A percentile compares a stretch with the other conserved stretches of the same genome.
Evolutionary conservation across 495 filamentous ascomycete genomes (phyloP).

Genomic region (Bathelium albidoporum): DNA sequence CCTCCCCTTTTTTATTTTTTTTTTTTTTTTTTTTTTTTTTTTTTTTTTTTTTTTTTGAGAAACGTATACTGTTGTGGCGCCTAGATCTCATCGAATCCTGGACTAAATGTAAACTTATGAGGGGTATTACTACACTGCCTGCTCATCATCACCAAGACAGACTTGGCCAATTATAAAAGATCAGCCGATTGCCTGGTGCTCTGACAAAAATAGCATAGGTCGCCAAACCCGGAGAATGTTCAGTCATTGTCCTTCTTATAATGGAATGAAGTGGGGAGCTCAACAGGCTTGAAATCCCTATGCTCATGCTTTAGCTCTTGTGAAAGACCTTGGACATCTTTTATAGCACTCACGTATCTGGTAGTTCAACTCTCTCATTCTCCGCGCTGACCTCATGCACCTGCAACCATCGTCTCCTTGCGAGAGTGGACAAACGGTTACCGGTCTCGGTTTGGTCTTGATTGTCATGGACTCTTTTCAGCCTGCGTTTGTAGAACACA

Average conservation of each 20-base stretch:
- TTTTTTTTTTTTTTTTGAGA: too few relatives aligned
- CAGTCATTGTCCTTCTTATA: background rate
- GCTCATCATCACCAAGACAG: too few relatives aligned
- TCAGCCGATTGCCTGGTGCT: background rate
- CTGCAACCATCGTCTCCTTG: background rate
- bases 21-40: too few relatives aligned
- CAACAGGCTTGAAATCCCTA: background rate
- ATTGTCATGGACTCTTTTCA: background rate
- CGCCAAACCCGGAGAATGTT: too few relatives aligned
- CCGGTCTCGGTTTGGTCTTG: background rate
- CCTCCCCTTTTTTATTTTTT: too few relatives aligned
- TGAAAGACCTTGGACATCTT: background rate
- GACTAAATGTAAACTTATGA: too few relatives aligned
- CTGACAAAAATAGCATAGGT: too few relatives aligned
- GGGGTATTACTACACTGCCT: too few relatives aligned
- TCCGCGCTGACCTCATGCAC: background rate
- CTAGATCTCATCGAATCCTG: too few relatives aligned
- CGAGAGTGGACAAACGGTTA: background rate
- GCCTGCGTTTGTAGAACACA: background rate
- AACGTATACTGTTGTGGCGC: too few relatives aligned
- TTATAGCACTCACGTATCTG: background rate
- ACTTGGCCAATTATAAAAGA: too few relatives aligned
- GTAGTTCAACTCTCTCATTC: background rate
- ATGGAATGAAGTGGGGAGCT: background rate
- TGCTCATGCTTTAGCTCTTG: background rate